Evolutionary conservation across 164 flowering plant genomes (phyloP), one percentile per base, ranked within the genome.

Genomic region (Magnolia kwangsiensis): DNA sequence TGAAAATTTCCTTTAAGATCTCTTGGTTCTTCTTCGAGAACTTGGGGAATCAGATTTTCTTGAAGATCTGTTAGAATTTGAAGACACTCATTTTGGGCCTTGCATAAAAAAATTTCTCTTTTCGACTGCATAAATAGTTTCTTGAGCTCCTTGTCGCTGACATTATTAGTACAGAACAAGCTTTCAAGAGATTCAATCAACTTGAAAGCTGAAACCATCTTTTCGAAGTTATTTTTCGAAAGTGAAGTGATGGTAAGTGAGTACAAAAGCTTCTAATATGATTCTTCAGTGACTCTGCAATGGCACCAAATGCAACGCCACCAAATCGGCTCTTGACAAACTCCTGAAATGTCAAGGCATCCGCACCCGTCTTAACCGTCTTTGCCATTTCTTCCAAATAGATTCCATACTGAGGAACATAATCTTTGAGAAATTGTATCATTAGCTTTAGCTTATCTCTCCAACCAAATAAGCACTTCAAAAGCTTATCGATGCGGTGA

Each of bases 401-500:
- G 37, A 83, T 77, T 8, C 77, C 67, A 74, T 89, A 85, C 24
- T 80, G 80, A 63, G 79, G 72, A 68, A 80, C 85, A 84, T 83
- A 85, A 76, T 84, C 76, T 73, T 85, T 84, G 69, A 92, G 85
- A 73, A 90, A 82, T 70, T 82, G 80, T 16, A 85, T 83, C 85
- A 85, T 81, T 13, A 85, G 79, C 5, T 66, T 63, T 20, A 89
- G 78, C 50, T 83, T 78, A 49, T 71, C 49, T 37, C 64, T 63
- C 92, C 94, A 92, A 67, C 91, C 90, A 55, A 87, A 86, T 74
- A 89, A 85, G 76, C 88, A 88, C 65, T 84, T 81, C 0, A 29
- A n/a, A 67, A 94, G 87, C 64, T 74, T 83, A 11, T 85, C 59
- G 13, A 72, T 58, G 7, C 79, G 96, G 81, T 84, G 55, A 71